Base-by-base conservation (phyloP, 495 filamentous ascomycete genomes). In the Cryomyces antarcticus region DNA sequence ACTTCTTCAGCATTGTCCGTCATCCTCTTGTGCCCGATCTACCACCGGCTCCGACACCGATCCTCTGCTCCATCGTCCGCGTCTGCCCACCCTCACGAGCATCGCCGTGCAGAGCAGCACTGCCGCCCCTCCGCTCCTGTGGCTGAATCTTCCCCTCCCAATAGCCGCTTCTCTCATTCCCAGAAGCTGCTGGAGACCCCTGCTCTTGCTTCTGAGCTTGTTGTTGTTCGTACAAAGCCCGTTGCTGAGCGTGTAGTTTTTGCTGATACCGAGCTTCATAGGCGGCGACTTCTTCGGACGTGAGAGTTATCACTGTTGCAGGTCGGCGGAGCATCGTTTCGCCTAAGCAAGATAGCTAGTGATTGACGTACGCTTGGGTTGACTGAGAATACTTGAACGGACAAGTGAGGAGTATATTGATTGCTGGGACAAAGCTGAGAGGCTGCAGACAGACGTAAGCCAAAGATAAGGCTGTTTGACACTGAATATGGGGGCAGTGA, bases 251-350 rank as follows among this genome's bases (percentile, higher is more conserved):
- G 7, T 38, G 17, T 28, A 35, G 30, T 29, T 49, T 46, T 7
- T 49, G 52, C 29, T 49, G 43, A 6, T 34, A 34, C 12, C 38
- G 27, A 6, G 31, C 31, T 24, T 55, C 52, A 39, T 55, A 55
- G 7, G 31, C 46, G 0, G 42, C 28, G 31, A 55, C 45, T 43
- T 55, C 52, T 7, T 52, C 49, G 30, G 46, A 6, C 3, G 49
- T 55, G 13, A 55, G 46, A 7, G 42, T 52, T 17, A 55, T 45
- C 24, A 42, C 43, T 7, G 52, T 55, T 36, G 52, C 37, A 29
- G 46, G 46, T 7, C 52, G 46, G 33, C 49, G 51, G 3, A 55
- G 41, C 52, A 55, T 55, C 4, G 12, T 35, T 49, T 24, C 2
- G 17, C 17, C 17, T 24, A 2, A 2, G 42, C 1, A 35, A 35